Percentiles rank a stretch among this genome's conserved stretches.
Evolutionary conservation across 257 asterid genomes (phyloP).

Genomic region (Buddleja alternifolia): DNA sequence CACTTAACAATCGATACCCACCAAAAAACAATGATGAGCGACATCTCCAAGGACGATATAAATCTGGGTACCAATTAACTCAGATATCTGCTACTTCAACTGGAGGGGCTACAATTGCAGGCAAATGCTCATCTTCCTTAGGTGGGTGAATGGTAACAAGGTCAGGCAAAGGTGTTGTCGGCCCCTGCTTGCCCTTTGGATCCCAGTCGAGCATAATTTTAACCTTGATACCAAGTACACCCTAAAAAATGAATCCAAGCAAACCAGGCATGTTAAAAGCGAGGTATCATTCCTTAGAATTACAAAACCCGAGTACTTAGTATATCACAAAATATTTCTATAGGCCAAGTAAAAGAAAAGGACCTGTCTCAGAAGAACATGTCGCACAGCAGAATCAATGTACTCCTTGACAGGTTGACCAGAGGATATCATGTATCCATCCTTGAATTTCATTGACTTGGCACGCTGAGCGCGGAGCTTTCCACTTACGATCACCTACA

Average conservation of each 20-base stretch:
- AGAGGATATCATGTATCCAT: constrained; percentile 49
- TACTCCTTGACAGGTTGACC: constrained; percentile 47
- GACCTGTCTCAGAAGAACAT: constrained; percentile 47
- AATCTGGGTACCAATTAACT: background rate
- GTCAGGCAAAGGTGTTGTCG: constrained; percentile 38
- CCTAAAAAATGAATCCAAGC: constrained; percentile 19
- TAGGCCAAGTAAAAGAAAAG: background rate
- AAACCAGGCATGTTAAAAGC: background rate
- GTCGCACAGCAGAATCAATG: constrained; percentile 47
- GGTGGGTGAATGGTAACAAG: constrained; percentile 42
- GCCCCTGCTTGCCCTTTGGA: constrained; percentile 43
- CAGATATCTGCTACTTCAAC: constrained; percentile 30
- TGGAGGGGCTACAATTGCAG: constrained; percentile 34
- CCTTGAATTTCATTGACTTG: constrained; percentile 45
- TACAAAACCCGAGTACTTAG: background rate
- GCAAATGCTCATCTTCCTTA: constrained; percentile 37
- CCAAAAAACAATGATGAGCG: too few relatives aligned
- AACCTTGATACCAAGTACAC: constrained; percentile 46
- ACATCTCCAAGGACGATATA: background rate
- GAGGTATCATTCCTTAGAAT: background rate
- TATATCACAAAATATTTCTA: background rate
- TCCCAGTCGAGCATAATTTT: constrained; percentile 48
- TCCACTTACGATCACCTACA: constrained; percentile 44
- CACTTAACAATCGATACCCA: background rate
- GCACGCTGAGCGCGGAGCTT: constrained; percentile 47